Base-by-base conservation (phyloP, 2,329 filamentous ascomycete species). In the Endocalyx cinctus region DNA sequence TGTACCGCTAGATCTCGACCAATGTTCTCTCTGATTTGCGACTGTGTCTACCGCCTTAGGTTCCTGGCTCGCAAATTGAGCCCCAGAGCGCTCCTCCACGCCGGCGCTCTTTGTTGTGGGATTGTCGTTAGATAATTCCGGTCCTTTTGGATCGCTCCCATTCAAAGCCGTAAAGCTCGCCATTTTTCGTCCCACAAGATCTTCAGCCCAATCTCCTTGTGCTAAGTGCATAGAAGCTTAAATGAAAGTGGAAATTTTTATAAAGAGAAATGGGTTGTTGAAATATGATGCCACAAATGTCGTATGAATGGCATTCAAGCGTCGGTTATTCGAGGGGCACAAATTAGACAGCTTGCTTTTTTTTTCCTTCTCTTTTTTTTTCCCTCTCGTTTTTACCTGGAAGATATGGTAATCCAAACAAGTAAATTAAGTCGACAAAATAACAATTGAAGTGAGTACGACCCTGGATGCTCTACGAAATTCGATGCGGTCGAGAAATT, bases 1-100 rank as follows among this genome's bases (percentile, higher is more conserved):
- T 22, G 62, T 51, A 33, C 66, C 58, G 4, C 52, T 59, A 14
- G 64, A 54, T 5, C 49, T 54, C 18, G 64, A 52, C 62, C 69
- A 68, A 32, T 59, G 59, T 10, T 70, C 69, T 31, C 51, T 51
- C 17, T 59, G 57, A 20, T 43, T 52, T 17, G 46, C 29, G 8
- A 50, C 33, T 14, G 22, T 25, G 46, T 61, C 44, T 33, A 42
- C 45, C 27, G 46, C 38, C 22, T 42, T 48, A 12, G 46, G 33
- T 33, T 57, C 55, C 15, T 54, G 45, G 31, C 43, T 46, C 47
- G 37, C 23, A 17, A 32, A 30, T 26, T 48, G 43, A 33, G 36
- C 38, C 33, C 27, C 32, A 28, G 48, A 27, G 18, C 48, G 47
- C 27, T 57, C 53, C 32, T 57, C 55, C 16, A 52, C 51, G 18